Conservation (phyloP, 2,329 filamentous ascomycete species). For the Colletotrichum nymphaeae region DNA sequence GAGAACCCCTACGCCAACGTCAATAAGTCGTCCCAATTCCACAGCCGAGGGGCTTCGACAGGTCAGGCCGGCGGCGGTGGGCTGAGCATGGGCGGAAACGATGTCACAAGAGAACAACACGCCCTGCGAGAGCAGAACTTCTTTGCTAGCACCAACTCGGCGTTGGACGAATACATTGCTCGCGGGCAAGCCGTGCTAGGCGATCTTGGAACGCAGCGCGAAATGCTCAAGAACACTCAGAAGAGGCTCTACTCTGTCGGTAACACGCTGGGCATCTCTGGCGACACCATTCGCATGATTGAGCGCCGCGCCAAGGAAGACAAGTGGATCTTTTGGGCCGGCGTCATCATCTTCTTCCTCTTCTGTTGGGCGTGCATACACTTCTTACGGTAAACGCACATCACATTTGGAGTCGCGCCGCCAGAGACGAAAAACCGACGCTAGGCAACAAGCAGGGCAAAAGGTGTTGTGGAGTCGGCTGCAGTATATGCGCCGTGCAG, state of each 20-base stretch:
- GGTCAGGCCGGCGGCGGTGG: slow-evolving; percentile 48
- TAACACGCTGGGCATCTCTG: slow-evolving; percentile 92
- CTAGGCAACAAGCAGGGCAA: slow-evolving; percentile 11
- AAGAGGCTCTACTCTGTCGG: slow-evolving; percentile 90
- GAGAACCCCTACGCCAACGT: slow-evolving; percentile 90
- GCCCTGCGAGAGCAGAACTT: slow-evolving; percentile 92
- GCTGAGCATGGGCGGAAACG: slow-evolving; percentile 63
- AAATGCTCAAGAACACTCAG: slow-evolving; percentile 96
- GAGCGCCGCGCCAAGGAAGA: slow-evolving; percentile 92
- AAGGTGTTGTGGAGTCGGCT: slow-evolving; percentile 29
- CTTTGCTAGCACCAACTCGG: slow-evolving; percentile 82
- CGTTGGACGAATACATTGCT: slow-evolving; percentile 94
- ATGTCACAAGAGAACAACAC: slow-evolving; percentile 80
- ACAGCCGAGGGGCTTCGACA: slow-evolving; percentile 55
- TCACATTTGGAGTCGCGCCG: background rate
- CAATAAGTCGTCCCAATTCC: slow-evolving; percentile 47
- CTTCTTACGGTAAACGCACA: slow-evolving; percentile 74
- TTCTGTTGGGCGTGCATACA: slow-evolving; percentile 95
- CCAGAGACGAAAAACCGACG: background rate
- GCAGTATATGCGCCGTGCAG: background rate
- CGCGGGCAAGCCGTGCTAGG: slow-evolving; percentile 89
- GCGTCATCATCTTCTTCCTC: slow-evolving; percentile 85
- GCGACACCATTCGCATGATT: slow-evolving; percentile 97
- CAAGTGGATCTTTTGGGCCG: slow-evolving; percentile 96
- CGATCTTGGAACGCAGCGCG: slow-evolving; percentile 88